Conservation (phyloP, 1,284 basidiomycete species). For the Kalmanozyma brasiliensis region DNA sequence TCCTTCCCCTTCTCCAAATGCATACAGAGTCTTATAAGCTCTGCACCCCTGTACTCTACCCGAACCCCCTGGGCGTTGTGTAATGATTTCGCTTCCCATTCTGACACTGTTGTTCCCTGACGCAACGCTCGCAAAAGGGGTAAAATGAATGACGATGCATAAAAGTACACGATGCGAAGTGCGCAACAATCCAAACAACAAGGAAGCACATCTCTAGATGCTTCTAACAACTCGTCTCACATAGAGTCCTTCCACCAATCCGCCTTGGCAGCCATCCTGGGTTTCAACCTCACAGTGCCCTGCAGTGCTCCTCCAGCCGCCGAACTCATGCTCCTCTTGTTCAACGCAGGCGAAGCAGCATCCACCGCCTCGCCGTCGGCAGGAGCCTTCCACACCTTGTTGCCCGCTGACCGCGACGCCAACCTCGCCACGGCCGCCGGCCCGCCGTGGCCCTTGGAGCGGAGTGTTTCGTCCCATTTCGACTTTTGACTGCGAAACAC, state of each 20-base stretch:
- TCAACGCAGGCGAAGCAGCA: slow-evolving; percentile 34
- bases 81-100: slow-evolving; percentile 11
- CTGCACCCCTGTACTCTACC: slow-evolving; percentile 28
- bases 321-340: slow-evolving; percentile 16
- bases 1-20: not conserved
- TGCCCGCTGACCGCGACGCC: slow-evolving; percentile 10
- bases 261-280: slow-evolving; percentile 32
- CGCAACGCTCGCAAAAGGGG: not conserved
- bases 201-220: no score
- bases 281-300: slow-evolving; percentile 31
- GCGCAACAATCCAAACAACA: not conserved
- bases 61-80: slow-evolving; percentile 1
- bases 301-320: slow-evolving; percentile 2
- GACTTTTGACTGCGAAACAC: slow-evolving; percentile 87
- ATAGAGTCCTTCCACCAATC: slow-evolving; percentile 52
- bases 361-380: slow-evolving; percentile 20
- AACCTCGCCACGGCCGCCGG: slow-evolving; percentile 1
- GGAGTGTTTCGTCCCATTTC: slow-evolving; percentile 76
- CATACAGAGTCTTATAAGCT: not conserved
- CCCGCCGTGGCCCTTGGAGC: slow-evolving; percentile 11
- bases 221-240: not conserved
- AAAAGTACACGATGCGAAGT: slow-evolving; percentile 8
- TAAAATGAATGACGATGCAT: slow-evolving; percentile 6
- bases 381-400: slow-evolving; percentile 40
- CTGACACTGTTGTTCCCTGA: not conserved